Evolutionary conservation across 345 rosid species (phyloP).

Genomic region (Litchi chinensis): DNA sequence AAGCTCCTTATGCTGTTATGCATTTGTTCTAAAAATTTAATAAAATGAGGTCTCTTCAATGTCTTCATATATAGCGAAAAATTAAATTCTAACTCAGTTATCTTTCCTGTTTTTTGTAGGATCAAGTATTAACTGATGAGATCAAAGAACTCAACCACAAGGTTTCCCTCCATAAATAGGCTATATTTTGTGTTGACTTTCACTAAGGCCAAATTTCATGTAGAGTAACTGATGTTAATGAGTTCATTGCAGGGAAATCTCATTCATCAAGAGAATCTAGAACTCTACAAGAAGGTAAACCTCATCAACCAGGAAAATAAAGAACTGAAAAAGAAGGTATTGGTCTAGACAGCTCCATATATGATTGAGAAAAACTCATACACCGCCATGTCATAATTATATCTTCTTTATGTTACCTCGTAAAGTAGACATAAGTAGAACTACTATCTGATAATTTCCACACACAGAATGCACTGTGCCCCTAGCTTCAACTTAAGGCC

Average conservation of each 20-base stretch:
- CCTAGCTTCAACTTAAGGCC: constrained; percentile 2
- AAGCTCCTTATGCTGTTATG: not conserved
- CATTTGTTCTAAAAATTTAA: not conserved
- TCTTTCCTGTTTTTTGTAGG: constrained; percentile 39
- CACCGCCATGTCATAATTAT: constrained; percentile 1
- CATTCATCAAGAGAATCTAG: constrained; percentile 59
- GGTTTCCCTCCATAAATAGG: constrained; percentile 37
- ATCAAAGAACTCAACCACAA: constrained; percentile 61
- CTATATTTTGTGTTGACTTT: constrained; percentile 1
- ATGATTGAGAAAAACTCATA: not conserved
- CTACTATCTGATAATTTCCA: not conserved
- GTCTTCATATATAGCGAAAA: not conserved
- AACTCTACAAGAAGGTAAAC: constrained; percentile 50
- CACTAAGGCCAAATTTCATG: not conserved
- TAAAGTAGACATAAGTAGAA: not conserved
- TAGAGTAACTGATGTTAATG: constrained; percentile 13
- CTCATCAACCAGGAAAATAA: constrained; percentile 51
- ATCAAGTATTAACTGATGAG: constrained; percentile 54
- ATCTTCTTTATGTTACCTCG: not conserved
- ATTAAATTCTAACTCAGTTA: not conserved
- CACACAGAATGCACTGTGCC: not conserved
- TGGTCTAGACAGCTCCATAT: not conserved
- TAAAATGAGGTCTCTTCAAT: not conserved
- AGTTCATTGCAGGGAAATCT: constrained; percentile 52
- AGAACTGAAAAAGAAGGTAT: constrained; percentile 62